Evolutionary conservation across 2,329 filamentous ascomycete species (phyloP), one percentile per base, ranked within the genome.

Genomic region (Ilyonectria sp.): DNA sequence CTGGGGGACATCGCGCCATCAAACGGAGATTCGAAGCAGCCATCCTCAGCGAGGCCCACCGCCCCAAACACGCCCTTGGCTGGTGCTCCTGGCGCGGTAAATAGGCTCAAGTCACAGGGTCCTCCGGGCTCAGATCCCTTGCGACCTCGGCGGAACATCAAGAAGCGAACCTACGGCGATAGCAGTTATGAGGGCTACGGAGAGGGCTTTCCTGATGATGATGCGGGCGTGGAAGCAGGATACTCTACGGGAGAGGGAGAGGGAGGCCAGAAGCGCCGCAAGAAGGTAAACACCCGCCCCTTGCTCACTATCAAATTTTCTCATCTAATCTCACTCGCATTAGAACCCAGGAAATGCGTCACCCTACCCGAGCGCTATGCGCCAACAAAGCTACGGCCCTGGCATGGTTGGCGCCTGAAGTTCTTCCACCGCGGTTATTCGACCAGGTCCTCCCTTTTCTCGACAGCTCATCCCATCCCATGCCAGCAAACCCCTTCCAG

Each of bases 91-190:
- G 74, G 74, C n/a, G 74, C 71, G 10, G 55, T 80, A 56, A 78
- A 76, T 44, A 79, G 84, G 29, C 73, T 81, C 60, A 85, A 85
- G 77, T 76, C 73, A 33, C 80, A 76, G 37, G 81, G 81, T 46
- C 67, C 79, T 23, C 74, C 80, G 31, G 80, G 78, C n/a, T 79
- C 85, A 35, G 86, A 88, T 62, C 80, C 82, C 11, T 79, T 83
- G 44, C 85, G 92, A 61, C 89, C 91, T 37, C 90, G 91, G 73
- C 87, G 93, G 54, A 84, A 86, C 62, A 86, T 89, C 69, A 93
- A 92, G 83, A 94, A 94, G 85, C 87, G 93, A 54, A 89, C 90
- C 69, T 95, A 94, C 77, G 90, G 91, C 44, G 93, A 95, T 70
- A 88, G 86, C 73, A 93, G 91, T 74, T 95, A 89, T 76, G 90